Evolutionary conservation across 345 rosid genomes (phyloP), one percentile per base, ranked within the genome.

Genomic region (Pugionium cornutum): DNA sequence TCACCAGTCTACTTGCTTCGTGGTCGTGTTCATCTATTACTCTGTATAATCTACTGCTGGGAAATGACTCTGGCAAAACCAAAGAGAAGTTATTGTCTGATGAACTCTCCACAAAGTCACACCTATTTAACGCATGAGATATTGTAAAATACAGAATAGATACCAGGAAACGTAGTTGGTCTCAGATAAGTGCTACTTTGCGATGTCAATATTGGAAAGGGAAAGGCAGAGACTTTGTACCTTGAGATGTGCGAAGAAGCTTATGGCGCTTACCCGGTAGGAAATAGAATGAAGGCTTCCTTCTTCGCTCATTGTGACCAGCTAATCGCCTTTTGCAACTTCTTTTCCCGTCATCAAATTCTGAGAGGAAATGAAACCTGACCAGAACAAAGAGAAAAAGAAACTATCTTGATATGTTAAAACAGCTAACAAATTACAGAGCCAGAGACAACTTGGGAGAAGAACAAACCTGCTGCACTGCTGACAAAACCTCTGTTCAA

Each of bases 351-450:
- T 87, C 83, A 78, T 91, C 98, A 51, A 91, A 91, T 64, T 91
- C 96, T 64, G 72, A 74, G 64, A 91, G 87, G 79, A 85, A 80
- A 81, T 91, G 98, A 73, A 91, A 91, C 90, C 96, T 91, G 84
- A 29, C 67, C 55, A 29, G 66, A 41, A 54, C 35, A 58, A 58
- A 46, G 0, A 50, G 26, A 18, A 18, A n/a, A 55, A 28, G 30
- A 46, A 45, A 28, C 10, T 2, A 64, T 29, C 53, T 40, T 29
- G 9, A 64, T 18, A 55, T 47, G 57, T 27, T 18, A 18, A 26
- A 25, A 32, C 49, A 42, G 32, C 2, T 9, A 64, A 33, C 30
- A 1, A 43, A 45, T 28, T 33, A 53, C 11, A 72, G 52, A 64
- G 27, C 28, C 8, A 42, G 32, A 33, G 31, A 42, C 9, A 44